Base-by-base conservation (phyloP, 1,139 yeast species). In the Schwanniomyces etchellsii region DNA sequence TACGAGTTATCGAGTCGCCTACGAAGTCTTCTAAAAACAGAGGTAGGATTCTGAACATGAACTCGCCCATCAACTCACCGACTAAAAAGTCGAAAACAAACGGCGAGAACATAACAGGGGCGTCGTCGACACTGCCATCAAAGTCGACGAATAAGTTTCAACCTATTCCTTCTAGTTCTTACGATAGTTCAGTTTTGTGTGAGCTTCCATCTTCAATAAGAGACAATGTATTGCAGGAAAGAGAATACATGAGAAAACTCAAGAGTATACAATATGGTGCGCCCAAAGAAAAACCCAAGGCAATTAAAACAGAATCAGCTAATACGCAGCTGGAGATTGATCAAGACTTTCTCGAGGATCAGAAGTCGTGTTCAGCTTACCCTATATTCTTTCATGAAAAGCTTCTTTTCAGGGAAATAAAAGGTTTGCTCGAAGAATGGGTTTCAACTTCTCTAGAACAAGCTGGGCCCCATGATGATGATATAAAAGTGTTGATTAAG, bases 381-480 rank as follows among this genome's bases (percentile, higher is more conserved):
- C 73, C 74, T 2, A 34, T 45, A 5, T 55, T 55, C 33, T 64
- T 72, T 39, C 67, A 63, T 33, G 55, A 57, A 4, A 33, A 38
- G 5, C 36, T 47, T 1, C 44, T 60, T 2, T 55, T 57, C 12
- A 44, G 46, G 7, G 65, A 66, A 3, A 51, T 78, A 24, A 54
- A 58, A 21, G 23, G 34, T 2, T 46, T 64, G 33, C 32, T 79
- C 3, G 45, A 50, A 3, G 49, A 55, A 1, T 81, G 89, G 89
- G 57, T 79, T 0, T 37, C 38, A 4, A 52, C 55, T 28, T 64
- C 79, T 0, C 34, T 65, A 4, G 39, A 50, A n/a, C 60, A 55
- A 18, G 57, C 56, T 18, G 82, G 83, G 0, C 88, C 89, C 0
- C 80, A 77, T 43, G 45, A 43, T 3, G 80, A 70, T 21, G 91